Evolutionary conservation across 495 filamentous ascomycete genomes (phyloP), one percentile per base, ranked within the genome.

Genomic region (Tuber melanosporum): DNA sequence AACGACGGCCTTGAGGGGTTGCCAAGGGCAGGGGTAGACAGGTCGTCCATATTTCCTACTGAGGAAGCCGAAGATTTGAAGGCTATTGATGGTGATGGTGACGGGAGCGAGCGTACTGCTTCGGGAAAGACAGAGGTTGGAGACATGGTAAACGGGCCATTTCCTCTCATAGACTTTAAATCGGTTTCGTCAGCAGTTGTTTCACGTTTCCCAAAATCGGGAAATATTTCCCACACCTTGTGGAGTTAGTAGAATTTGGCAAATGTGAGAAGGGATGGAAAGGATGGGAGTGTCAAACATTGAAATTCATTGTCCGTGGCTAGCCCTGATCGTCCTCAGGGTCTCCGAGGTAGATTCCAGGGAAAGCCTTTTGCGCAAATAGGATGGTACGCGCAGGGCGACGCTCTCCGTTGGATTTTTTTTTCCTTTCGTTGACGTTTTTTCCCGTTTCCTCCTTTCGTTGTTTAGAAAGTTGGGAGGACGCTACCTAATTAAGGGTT

Each of bases 111-210:
- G 79, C 74, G 78, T 74, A 79, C 77, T 70, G 77, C 77, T 71
- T 80, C 77, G 72, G 78, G 77, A 71, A 80, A 80, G 78, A 76
- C 73, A 76, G 71, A 80, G 69, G 78, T 76, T 74, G 78, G 73
- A 74, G 79, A 76, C 78, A 80, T 80, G 77, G 77, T 80, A 78
- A 76, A 79, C 79, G 78, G 78, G 74, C 79, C 78, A 78, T 76
- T 80, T 78, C 73, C 79, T 80, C 78, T 80, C 78, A 66, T 66
- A 66, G 57, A 66, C 57, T 66, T 26, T 66, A 66, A 66, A 66
- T 66, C 14, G 57, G 15, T 32, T 14, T 32, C 10, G 57, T 66
- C 26, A 66, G 57, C 57, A 66, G 26, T 66, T 66, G 57, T 32
- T 66, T 32, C 57, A 66, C 4, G 57, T 66, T 57, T 66, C 57